Evolutionary conservation across 768 basidiomycete genomes (phyloP), one percentile per base, ranked within the genome.

Genomic region (Auriscalpium vulgare): DNA sequence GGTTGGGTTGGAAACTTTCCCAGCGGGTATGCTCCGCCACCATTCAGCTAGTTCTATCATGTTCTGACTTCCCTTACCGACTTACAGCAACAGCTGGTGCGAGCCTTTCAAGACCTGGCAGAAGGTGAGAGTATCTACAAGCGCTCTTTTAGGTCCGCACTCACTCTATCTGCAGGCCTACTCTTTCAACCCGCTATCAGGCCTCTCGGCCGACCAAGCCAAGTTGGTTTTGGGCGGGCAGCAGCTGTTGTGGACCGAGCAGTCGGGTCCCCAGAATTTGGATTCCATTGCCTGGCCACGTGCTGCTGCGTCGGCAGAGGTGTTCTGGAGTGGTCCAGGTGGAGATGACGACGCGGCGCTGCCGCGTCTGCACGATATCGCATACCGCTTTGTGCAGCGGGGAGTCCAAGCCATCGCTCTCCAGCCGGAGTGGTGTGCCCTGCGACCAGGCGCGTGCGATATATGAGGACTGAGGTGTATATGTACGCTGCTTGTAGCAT

Each of bases 351-450:
- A 37, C 8, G 62, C 68, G 21, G 74, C 74, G 1, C 55, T 72
- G 4, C 63, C 67, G 2, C 63, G 74, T 1, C 62, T 76, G 58
- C 67, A 74, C 46, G 73, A 76, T 52, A 54, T 74, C n/a, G 38
- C 37, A 2, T 68, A 72, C 56, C 66, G 74, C 6, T 60, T 75
- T 23, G 69, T 72, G 3, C 55, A 62, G 35, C 61, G 70, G 4
- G 74, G 75, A 0, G 59, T 76, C 6, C 34, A 56, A 2, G 72
- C 75, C 2, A 62, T 63, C 10, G 61, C 70, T 13, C 54, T 77
- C 10, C 74, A 76, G 61, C 75, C 76, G 1, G 61, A 70, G 37
- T 76, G 71, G 70, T 77, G 75, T 58, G 75, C 74, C 16, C 51
- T 76, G 1, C 59, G 73, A n/a, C 71, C 59, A 1, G 45, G 35